A percentile compares a stretch with the other conserved stretches of the same genome.
phyloP scores from a whole-genome alignment of 75 land plant genomes.

The Sequoia sempervirens region DNA sequence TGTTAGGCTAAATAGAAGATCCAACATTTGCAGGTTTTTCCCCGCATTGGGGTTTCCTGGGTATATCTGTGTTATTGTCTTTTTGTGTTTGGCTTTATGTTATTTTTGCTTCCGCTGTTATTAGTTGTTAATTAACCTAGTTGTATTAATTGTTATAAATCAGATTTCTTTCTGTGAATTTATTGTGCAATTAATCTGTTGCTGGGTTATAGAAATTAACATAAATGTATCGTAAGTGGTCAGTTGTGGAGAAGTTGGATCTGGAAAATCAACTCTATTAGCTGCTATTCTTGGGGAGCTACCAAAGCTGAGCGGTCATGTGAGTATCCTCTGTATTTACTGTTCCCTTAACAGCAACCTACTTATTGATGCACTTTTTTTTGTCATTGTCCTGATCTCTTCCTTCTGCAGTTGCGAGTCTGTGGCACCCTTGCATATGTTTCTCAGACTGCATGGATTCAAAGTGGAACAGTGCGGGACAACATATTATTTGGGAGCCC shows the following conservation, averaged over 20 bases:
- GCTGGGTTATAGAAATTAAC: no score
- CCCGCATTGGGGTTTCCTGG: no score
- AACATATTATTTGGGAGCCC: slow-evolving; percentile 28
- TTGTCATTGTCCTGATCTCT: not conserved
- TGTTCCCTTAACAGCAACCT: not conserved
- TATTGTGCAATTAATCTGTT: no score
- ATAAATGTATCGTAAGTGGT: no score
- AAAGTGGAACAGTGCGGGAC: slow-evolving; percentile 23
- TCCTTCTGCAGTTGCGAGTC: slow-evolving; percentile 28
- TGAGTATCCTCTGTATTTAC: slow-evolving; percentile 26
- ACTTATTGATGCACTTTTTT: not conserved
- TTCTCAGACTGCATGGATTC: slow-evolving; percentile 38
- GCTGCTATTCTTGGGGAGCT: slow-evolving; percentile 90
- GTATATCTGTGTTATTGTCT: no score
- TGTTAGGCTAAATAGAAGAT: no score
- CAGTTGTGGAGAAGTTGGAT: slow-evolving; percentile 94
- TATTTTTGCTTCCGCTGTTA: no score
- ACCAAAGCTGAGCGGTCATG: slow-evolving; percentile 53
- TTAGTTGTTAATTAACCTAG: no score
- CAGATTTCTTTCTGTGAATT: no score
- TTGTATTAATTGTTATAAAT: no score
- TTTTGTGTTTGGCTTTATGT: no score
- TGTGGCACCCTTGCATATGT: slow-evolving; percentile 26
- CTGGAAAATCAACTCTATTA: slow-evolving; percentile 82
- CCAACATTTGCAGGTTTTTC: no score